These are phyloP conservation scores for Orobanche coerulescens DNA, from an alignment of 257 asterid species.

Conservation along the genomic window DNA sequence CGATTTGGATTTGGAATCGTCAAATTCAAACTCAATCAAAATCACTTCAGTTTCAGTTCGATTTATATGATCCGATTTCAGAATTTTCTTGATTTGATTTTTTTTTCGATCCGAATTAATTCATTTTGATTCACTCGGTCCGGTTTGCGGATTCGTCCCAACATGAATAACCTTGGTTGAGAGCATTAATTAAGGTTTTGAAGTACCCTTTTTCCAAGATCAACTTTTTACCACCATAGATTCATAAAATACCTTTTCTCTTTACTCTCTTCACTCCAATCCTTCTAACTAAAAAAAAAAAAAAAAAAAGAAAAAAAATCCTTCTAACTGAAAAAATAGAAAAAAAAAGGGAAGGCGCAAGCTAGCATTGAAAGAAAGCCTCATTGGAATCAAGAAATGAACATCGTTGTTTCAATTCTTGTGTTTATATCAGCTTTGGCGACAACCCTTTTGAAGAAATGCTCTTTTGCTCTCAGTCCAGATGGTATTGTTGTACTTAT, in stretches of 20 bases:
- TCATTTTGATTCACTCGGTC: too few species aligned
- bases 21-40: too few species aligned
- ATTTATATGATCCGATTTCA: too few species aligned
- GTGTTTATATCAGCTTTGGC: conserved; percentile 37
- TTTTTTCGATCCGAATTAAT: too few species aligned
- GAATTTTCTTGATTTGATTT: too few species aligned
- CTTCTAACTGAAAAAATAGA: neutral
- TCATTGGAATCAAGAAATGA: conserved; percentile 34
- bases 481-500: conserved; percentile 88
- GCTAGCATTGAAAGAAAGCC: neutral
- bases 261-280: conserved; percentile 27
- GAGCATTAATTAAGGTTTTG: too few species aligned
- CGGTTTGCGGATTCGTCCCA: too few species aligned
- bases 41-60: too few species aligned
- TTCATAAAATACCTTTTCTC: conserved; percentile 10
- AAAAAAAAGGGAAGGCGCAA: conserved; percentile 8
- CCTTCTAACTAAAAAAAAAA: neutral
- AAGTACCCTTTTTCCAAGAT: conserved; percentile 25
- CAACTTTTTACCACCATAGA: conserved; percentile 29
- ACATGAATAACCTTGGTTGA: too few species aligned
- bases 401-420: conserved; percentile 39
- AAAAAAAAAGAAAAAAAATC: neutral
- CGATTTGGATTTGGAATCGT: too few species aligned
- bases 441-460: conserved; percentile 39
- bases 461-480: conserved; percentile 56